Base-by-base conservation (phyloP, 306 rosid genomes). In the Potentilla sterilis region DNA sequence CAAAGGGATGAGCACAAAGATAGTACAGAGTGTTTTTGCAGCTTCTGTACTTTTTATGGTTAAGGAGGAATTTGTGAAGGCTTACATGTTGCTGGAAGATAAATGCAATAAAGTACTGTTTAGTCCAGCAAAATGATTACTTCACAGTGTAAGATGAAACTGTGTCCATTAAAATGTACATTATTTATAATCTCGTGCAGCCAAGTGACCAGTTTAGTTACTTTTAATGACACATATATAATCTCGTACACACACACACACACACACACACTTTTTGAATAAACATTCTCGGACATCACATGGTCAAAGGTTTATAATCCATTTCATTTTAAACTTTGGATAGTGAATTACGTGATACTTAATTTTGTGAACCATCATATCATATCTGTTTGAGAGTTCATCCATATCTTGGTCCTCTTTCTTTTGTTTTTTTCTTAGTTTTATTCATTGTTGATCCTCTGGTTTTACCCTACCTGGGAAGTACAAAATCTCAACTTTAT, bases 1-100 rank as follows among this genome's bases (percentile, higher is more conserved):
- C 77, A 86, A 87, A 82, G 97, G 97, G 46, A 92, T 92, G 97
- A 88, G 96, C 81, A 92, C 93, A 59, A 92, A 92, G 84, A 92
- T 89, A 51, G 93, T 86, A 12, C 97, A 92, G 69, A 89, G 97
- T 80, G 97, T 89, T 77, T 92, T 92, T 83, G 97, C 93, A 7
- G 95, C 97, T 70, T 91, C 95, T 73, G 88, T 91, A 75, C 85
- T 91, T 38, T 91, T 91, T 82, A 89, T 92, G 96, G 64, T 89
- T 48, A 89, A 92, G 83, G 97, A 92, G 85, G 96, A 92, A 75
- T 87, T 92, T 75, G 86, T 92, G 63, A 89, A 89, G 89, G 86
- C 75, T 77, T 88, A 85, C 81, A 80, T 49, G 78, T 67, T 75
- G 51, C 52, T 89, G 67, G 80, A 81, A 35, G 43, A 81, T 64